Evolutionary conservation across 306 rosid genomes (phyloP).

Genomic region (Urtica urens): DNA sequence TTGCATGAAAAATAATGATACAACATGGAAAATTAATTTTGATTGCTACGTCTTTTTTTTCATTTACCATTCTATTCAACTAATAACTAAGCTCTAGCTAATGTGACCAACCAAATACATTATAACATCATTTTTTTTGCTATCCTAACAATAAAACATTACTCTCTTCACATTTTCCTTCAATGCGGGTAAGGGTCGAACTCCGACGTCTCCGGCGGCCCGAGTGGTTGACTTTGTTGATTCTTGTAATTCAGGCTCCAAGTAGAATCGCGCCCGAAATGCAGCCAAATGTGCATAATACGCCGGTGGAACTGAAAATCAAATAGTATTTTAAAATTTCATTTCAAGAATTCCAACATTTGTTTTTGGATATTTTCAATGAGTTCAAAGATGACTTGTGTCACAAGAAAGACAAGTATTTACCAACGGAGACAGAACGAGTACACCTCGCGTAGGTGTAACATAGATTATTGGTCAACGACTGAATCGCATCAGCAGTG

Average conservation of each 20-base stretch:
- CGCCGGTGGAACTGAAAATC: slow-evolving; percentile 65
- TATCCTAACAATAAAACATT: slow-evolving; percentile 73
- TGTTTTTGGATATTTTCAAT: not conserved
- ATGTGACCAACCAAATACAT: too few species aligned
- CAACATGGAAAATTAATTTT: slow-evolving; percentile 20
- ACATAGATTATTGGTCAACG: slow-evolving; percentile 77
- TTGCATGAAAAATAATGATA: slow-evolving; percentile 12
- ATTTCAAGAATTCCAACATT: not conserved
- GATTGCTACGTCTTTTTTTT: slow-evolving; percentile 6
- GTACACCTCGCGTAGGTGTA: slow-evolving; percentile 92
- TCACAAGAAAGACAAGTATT: slow-evolving; percentile 16
- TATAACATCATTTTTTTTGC: too few species aligned
- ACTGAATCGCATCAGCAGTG: slow-evolving; percentile 81
- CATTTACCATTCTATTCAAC: not conserved
- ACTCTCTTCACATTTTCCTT: slow-evolving; percentile 97
- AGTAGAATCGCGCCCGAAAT: slow-evolving; percentile 83
- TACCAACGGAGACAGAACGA: slow-evolving; percentile 86
- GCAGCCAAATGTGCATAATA: slow-evolving; percentile 95
- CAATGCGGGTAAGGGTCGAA: slow-evolving; percentile 84
- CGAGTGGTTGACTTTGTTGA: slow-evolving; percentile 37
- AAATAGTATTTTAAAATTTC: not conserved
- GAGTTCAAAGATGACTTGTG: not conserved
- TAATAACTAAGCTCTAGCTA: too few species aligned
- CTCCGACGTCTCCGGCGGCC: slow-evolving; percentile 44
- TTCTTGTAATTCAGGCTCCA: slow-evolving; percentile 83